Base-by-base conservation (phyloP, 2,329 filamentous ascomycete genomes). In the Fusarium secorum region DNA sequence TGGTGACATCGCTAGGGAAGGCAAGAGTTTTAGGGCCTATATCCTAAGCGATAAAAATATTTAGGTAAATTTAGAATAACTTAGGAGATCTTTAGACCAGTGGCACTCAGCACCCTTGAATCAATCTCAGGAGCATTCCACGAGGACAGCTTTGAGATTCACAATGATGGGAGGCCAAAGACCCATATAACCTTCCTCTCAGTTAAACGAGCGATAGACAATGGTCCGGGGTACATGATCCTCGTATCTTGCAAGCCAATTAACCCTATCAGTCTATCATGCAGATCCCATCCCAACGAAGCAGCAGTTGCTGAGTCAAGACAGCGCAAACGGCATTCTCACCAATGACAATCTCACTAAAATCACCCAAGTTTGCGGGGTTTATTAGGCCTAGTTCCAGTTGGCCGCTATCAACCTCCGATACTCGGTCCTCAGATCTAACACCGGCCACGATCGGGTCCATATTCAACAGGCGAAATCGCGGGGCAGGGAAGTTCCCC, bases 371-470 rank as follows among this genome's bases (percentile, higher is more conserved):
- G 14, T 32, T 22, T 51, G 45, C 28, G 28, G 45, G 45, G 28
- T 49, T 49, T 17, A 24, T 49, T 17, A 24, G 35, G 26, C n/a
- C 20, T 48, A 28, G 24, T 32, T 5, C 4, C 6, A 18, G 24
- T 36, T 49, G 15, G 46, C 26, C 20, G 24, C 36, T 53, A 64
- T 28, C 45, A 48, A 10, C 4, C 18, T 45, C 54, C 30, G 60
- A 60, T 63, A 7, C 26, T 72, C 69, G 69, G 69, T 32, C 14
- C n/a, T 13, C 32, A 72, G 22, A 66, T 64, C 39, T 72, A 33
- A 48, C 8, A 11, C 69, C 69, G 69, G 51, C 15, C 1, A 8
- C 4, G 45, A 58, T 68, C 28, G 44, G 36, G 7, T 32, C 13
- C 44, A 49, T 53, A 33, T 65, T 44, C 42, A 64, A n/a, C 39